These are phyloP conservation scores for Pythium graminicola DNA, from an alignment of 352 stramenopile species.

Conservation along the genomic window DNA sequence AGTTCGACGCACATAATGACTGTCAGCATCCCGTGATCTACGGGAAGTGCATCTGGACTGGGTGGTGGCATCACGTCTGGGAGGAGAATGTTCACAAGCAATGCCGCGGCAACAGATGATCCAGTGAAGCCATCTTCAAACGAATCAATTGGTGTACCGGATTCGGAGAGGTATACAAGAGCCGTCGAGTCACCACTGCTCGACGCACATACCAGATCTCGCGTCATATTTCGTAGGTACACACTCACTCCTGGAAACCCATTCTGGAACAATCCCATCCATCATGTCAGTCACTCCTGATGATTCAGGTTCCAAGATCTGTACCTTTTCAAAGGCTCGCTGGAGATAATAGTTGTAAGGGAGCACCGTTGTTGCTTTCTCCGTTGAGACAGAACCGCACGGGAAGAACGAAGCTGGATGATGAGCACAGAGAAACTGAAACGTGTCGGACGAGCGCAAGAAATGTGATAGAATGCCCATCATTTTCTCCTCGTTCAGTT, in stretches of 20 bases:
- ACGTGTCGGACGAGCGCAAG: constrained; percentile 44
- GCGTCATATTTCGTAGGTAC: constrained; percentile 74
- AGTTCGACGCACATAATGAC: constrained; percentile 85
- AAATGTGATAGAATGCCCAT: constrained; percentile 69
- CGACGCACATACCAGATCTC: constrained; percentile 48
- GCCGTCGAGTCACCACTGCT: constrained; percentile 11
- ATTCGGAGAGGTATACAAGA: constrained; percentile 41
- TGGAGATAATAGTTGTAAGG: constrained; percentile 75
- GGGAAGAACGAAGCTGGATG: constrained; percentile 61
- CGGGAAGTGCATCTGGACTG: constrained; percentile 63
- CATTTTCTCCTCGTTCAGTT: constrained; percentile 41
- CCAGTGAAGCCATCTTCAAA: constrained; percentile 51
- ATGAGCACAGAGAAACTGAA: constrained; percentile 68
- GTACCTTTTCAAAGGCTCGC: constrained; percentile 58
- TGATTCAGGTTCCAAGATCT: constrained; percentile 1
- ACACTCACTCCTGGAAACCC: constrained; percentile 58
- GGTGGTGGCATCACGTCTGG: constrained; percentile 60
- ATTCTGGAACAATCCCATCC: constrained; percentile 37
- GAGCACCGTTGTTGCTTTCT: constrained; percentile 22
- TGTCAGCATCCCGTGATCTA: constrained; percentile 77
- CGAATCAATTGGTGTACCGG: constrained; percentile 24
- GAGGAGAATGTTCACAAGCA: constrained; percentile 69
- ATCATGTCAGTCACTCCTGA: background rate
- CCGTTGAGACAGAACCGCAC: constrained; percentile 20
- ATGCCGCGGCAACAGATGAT: constrained; percentile 53